Evolutionary conservation across 2,329 filamentous ascomycete species (phyloP).

Genomic region (Alternaria sp.): DNA sequence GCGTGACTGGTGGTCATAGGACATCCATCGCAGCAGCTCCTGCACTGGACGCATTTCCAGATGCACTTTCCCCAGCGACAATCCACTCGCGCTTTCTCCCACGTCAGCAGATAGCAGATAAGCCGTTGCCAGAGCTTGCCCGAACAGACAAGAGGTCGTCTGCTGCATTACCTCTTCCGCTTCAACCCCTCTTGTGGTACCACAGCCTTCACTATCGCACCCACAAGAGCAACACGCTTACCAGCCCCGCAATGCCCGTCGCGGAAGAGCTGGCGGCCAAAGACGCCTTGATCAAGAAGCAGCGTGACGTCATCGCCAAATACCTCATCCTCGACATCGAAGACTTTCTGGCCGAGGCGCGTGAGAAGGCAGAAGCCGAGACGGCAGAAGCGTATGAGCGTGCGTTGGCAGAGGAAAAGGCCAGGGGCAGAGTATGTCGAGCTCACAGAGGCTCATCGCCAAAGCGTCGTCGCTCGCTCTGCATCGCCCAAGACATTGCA

Average conservation of each 20-base stretch:
- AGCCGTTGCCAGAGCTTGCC: background rate
- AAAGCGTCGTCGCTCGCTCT: background rate
- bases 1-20: background rate
- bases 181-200: background rate
- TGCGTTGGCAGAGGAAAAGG: background rate
- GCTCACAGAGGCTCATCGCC: background rate
- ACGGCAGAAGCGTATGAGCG: background rate
- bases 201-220: background rate
- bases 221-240: background rate
- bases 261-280: background rate
- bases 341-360: conserved; percentile 1
- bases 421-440: background rate
- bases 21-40: background rate
- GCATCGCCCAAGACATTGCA: background rate
- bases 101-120: background rate
- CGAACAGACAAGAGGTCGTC: background rate
- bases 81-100: background rate
- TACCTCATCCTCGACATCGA: conserved; percentile 12
- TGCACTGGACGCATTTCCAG: background rate
- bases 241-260: background rate
- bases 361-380: background rate
- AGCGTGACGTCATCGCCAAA: conserved; percentile 3
- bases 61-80: background rate
- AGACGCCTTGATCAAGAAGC: conserved; percentile 1
- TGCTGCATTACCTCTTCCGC: background rate